Conservation (phyloP, 306 rosid species). For the Pueraria montana region DNA sequence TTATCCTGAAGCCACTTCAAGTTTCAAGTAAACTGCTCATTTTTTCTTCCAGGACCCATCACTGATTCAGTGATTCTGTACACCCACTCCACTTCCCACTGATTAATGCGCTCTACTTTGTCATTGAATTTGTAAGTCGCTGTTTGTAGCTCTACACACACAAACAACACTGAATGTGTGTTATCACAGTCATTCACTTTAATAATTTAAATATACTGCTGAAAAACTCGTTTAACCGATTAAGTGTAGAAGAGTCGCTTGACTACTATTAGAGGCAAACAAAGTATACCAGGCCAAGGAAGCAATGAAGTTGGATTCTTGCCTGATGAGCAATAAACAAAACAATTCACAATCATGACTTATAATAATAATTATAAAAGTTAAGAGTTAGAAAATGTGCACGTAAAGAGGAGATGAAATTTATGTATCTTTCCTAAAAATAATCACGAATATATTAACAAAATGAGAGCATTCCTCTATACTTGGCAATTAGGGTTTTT, state of each 20-base stretch:
- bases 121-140: not conserved
- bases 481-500: not conserved
- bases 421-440: not conserved
- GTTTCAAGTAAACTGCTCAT: not conserved
- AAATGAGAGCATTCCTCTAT: not conserved
- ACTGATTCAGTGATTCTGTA: slow-evolving; percentile 7
- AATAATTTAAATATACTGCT: not conserved
- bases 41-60: not conserved
- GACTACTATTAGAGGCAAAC: not conserved
- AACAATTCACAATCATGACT: not conserved
- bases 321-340: not conserved
- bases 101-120: slow-evolving; percentile 23
- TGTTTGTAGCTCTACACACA: slow-evolving; percentile 1
- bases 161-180: not conserved
- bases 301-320: not conserved
- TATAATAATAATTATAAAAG: not conserved
- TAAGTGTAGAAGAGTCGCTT: not conserved
- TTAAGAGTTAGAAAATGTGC: not conserved
- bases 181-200: slow-evolving; percentile 2
- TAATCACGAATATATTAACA: no score
- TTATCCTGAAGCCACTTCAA: not conserved
- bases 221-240: not conserved
- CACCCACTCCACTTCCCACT: slow-evolving; percentile 20
- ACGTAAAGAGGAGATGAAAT: not conserved
- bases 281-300: not conserved